Conservation (phyloP, 2,329 filamentous ascomycete genomes). For the Colletotrichum abscissum region DNA sequence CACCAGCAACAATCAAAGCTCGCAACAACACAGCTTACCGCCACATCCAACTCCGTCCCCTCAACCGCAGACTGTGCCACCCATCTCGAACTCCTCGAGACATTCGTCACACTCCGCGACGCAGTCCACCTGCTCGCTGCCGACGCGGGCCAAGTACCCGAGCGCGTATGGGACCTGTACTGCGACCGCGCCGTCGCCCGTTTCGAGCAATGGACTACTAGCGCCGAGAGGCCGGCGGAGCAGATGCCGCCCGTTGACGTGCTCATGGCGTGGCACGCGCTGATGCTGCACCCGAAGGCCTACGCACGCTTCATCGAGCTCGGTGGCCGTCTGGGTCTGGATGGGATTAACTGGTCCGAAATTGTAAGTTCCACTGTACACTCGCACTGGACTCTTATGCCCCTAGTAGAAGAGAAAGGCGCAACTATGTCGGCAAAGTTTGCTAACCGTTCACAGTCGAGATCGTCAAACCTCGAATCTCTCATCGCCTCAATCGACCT, state of each 20-base stretch:
- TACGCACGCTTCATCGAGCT: slow-evolving; percentile 27
- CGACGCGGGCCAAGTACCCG: slow-evolving; percentile 12
- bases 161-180: slow-evolving; percentile 41
- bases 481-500: slow-evolving; percentile 7
- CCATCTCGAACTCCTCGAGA: slow-evolving; percentile 71
- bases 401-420: background rate
- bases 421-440: too few relatives aligned
- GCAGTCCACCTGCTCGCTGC: slow-evolving; percentile 36
- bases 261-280: slow-evolving; percentile 51
- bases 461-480: background rate
- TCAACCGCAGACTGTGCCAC: slow-evolving; percentile 55
- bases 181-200: slow-evolving; percentile 42
- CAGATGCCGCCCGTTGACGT: slow-evolving; percentile 43
- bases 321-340: slow-evolving; percentile 15
- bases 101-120: slow-evolving; percentile 63
- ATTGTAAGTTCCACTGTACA: slow-evolving; percentile 4
- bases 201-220: slow-evolving; percentile 36
- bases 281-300: slow-evolving; percentile 46
- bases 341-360: slow-evolving; percentile 24
- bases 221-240: background rate
- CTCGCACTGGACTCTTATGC: too few relatives aligned
- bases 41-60: slow-evolving; percentile 32
- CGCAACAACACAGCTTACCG: background rate
- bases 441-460: slow-evolving; percentile 7
- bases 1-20: slow-evolving; percentile 8